Evolutionary conservation across 306 rosid genomes (phyloP), one percentile per base, ranked within the genome.

Genomic region (Benincasa hispida): DNA sequence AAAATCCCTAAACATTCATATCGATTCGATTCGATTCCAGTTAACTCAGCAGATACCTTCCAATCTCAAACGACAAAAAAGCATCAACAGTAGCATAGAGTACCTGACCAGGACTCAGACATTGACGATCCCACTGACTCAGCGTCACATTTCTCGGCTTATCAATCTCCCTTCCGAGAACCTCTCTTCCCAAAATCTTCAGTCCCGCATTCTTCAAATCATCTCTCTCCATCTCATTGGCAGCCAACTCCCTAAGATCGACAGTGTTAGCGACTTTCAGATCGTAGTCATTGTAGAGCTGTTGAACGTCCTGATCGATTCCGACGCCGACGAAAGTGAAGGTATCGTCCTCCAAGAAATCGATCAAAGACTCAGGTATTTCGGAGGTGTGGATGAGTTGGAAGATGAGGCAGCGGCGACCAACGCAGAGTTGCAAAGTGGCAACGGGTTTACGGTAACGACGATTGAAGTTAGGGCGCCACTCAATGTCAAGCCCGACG

Each of bases 1-100:
- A 45, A 45, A 45, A 45, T 3, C 15, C 17, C 51, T 45, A 12
- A 45, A 3, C 15, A 45, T 39, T 39, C 45, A 1, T 39, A 0
- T 37, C 12, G 45, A 35, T 35, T 32, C 8, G 47, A 41, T 0
- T 41, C 47, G 14, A 45, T 3, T 45, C 17, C 17, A 11, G 3
- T 45, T 5, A 45, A 45, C 39, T 59, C 18, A 15, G 6, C 10
- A 62, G 45, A 32, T 2, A 7, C 83, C 79, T 77, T 3, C 80
- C 86, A 37, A 87, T 80, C 82, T 82, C 83, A 55, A 55, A 87
- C 18, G 90, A 82, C 53, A 83, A 13, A 30, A 82, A 87, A 11
- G 88, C 90, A 67, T 87, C 90, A 48, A 84, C 5, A 51, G 83
- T 81, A 47, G 90, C 90, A 70, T 87, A 87, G 76, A 39, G 82